These are phyloP conservation scores for Beauveria bassiana DNA, from an alignment of 2,329 filamentous ascomycete genomes.

Conservation along the genomic window DNA sequence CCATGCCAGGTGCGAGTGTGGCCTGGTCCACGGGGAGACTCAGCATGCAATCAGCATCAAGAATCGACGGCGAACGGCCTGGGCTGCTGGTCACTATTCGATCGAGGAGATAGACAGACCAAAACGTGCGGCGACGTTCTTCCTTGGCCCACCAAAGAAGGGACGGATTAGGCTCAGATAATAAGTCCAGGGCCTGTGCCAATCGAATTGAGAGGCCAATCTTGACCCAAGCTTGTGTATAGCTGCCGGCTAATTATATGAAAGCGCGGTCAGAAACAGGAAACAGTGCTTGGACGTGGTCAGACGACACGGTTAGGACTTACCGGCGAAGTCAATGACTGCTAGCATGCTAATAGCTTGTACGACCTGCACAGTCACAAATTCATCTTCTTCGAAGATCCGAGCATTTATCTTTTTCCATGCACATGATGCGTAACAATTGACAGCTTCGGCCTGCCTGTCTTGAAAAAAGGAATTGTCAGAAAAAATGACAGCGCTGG, in stretches of 20 bases:
- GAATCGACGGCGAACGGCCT: neutral
- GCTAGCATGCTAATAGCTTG: constrained; percentile 25
- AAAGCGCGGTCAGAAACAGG: neutral
- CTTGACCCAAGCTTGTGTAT: neutral
- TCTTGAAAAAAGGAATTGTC: neutral
- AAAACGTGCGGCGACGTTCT: constrained; percentile 3
- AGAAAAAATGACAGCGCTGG: neutral
- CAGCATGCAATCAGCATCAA: neutral
- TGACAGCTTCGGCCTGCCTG: neutral
- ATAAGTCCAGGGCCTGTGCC: neutral
- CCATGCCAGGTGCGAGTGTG: neutral
- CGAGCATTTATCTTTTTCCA: neutral
- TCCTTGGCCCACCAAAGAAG: neutral
- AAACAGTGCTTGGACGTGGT: neutral
- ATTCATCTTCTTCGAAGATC: constrained; percentile 51
- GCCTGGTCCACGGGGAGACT: neutral
- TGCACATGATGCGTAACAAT: neutral
- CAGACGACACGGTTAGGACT: neutral
- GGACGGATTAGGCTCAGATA: neutral
- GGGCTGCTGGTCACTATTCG: constrained; percentile 1
- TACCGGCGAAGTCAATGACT: neutral
- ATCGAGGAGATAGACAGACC: constrained; percentile 2
- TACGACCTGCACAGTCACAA: constrained; percentile 64
- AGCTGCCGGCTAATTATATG: neutral
- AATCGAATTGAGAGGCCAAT: neutral